Evolutionary conservation across 345 rosid genomes (phyloP), one percentile per base, ranked within the genome.

Genomic region (Streptanthus diversifolius): DNA sequence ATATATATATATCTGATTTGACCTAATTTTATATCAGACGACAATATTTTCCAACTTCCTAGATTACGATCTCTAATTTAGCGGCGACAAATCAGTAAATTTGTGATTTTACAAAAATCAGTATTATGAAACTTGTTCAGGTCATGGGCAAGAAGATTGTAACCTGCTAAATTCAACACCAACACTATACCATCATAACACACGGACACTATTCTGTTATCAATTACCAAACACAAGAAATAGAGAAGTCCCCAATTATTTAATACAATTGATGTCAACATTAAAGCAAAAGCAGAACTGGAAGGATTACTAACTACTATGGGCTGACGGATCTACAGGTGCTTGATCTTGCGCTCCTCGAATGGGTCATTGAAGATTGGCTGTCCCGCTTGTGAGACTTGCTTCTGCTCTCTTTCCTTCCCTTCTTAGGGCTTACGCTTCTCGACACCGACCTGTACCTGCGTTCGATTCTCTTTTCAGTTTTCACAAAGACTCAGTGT

Each of bases 311-410:
- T n/a, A n/a, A n/a, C 5, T 1, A 24, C 53, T 13, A 65, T 15
- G 91, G 88, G 63, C 80, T 83, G n/a, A 57, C 80, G 17, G 93
- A 86, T 77, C 98, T 80, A 2, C 95, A 85, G 32, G 93, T 85
- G 60, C 85, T 70, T 8, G 85, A 88, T 68, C 92, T 82, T 7
- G 92, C 83, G 18, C 83, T 82, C 77, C 82, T 48, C 19, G 68
- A 35, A 45, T 60, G 62, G 54, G 74, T 71, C 73, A 82, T 79
- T 2, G 85, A 70, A 29, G 82, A 68, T 68, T 53, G 77, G 19
- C 85, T 69, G 45, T 74, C 83, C 1, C 24, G 19, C 30, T 58
- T 71, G 14, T 11, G 66, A 48, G 79, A 59, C 15, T 30, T 63
- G 76, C 86, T 81, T 37, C 69, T 68, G 11, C 65, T 74, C 30